Base-by-base conservation (phyloP, 306 rosid species). In the Cucumis melo region DNA sequence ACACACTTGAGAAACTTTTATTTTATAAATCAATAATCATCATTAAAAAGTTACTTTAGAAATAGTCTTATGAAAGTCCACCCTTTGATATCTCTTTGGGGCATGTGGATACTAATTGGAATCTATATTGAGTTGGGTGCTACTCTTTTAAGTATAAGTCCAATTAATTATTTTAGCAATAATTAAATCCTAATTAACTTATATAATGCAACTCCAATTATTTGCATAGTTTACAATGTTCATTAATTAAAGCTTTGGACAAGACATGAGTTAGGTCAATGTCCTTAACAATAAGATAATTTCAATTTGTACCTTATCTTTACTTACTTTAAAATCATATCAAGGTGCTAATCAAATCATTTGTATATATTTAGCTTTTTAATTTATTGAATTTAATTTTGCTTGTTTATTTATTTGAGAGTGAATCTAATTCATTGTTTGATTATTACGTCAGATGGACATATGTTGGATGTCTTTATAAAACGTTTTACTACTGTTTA, bases 151-250 rank as follows among this genome's bases (percentile, higher is more conserved):
- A 42, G 55, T 10, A 42, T 10, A 42, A 42, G 1, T 42, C 12
- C 20, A 42, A 42, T 13, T 68, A 68, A 21, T 41, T 44, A 68
- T 11, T 42, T 42, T 42, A 12, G 5, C 74, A 68, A 42, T 68
- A 68, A 68, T 42, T 44, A 68, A 41, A 42, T 24, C 11, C 51
- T 23, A 68, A 68, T 44, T 39, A 68, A 68, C 15, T 13, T 5
- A 68, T 36, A 66, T 39, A 68, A 68, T 68, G 74, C 12, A 68
- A 42, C 36, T 68, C 55, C 74, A 68, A 42, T 68, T 68, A 68
- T 68, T 68, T 21, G 56, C 55, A 42, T 20, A 42, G 10, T 55
- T 42, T 66, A 17, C 34, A 66, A 41, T n/a, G 32, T 66, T 41
- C 19, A 10, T 41, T 41, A 10, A n/a, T 66, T 66, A 66, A 11